Evolutionary conservation across 1,284 basidiomycete species (phyloP).

Genomic region (Cutaneotrichosporon daszewskae): DNA sequence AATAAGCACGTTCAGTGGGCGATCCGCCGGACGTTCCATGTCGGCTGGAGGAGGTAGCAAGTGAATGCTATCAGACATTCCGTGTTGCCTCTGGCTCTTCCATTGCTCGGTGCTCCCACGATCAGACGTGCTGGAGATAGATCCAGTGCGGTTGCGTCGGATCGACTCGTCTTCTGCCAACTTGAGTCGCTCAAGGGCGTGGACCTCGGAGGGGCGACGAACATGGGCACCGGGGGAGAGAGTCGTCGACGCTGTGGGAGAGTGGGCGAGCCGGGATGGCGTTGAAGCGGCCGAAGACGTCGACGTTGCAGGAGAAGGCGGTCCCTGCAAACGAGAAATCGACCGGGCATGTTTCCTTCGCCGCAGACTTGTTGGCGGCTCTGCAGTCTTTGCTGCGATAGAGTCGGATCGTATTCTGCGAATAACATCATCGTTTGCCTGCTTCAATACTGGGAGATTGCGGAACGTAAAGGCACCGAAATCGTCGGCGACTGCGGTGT

Average conservation of each 20-base stretch:
- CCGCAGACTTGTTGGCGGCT: too few relatives aligned
- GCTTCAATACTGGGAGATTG: conserved; percentile 92
- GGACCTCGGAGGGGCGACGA: conserved; percentile 77
- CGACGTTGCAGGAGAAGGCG: conserved; percentile 76
- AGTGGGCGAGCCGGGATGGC: conserved; percentile 62
- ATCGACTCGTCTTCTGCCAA: conserved; percentile 74
- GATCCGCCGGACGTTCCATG: background rate
- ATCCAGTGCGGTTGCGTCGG: conserved; percentile 77
- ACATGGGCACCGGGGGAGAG: too few relatives aligned
- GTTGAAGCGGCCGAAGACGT: conserved; percentile 89
- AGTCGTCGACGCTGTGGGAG: conserved; percentile 1
- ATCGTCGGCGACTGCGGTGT: conserved; percentile 57
- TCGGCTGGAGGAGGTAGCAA: conserved; percentile 2
- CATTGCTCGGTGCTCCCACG: conserved; percentile 30
- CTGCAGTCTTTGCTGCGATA: conserved; percentile 18
- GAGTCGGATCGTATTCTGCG: conserved; percentile 65
- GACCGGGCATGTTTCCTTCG: conserved; percentile 1
- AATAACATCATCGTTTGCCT: conserved; percentile 98
- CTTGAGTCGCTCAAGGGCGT: conserved; percentile 79
- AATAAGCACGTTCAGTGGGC: conserved; percentile 72
- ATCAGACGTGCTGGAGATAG: conserved; percentile 54
- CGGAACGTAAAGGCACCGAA: conserved; percentile 99
- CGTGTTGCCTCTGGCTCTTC: background rate
- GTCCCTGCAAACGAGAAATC: conserved; percentile 8
- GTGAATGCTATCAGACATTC: background rate